Evolutionary conservation across 1,284 basidiomycete species (phyloP).

Genomic region (Afroboletus lepidellus): DNA sequence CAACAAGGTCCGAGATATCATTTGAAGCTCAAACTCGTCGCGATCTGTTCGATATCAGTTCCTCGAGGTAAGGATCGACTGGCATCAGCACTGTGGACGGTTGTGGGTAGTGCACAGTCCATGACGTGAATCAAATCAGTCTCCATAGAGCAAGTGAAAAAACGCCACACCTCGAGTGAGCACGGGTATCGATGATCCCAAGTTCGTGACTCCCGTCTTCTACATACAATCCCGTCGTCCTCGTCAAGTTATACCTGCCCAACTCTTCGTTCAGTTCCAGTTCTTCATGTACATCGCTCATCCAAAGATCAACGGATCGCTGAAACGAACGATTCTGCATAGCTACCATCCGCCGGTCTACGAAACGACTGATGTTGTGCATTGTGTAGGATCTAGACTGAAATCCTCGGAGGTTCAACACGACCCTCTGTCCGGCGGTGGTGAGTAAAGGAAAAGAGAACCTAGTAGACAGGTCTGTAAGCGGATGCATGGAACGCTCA

Average conservation of each 20-base stretch:
- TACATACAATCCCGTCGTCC: neutral
- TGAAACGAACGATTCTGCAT: constrained; percentile 4
- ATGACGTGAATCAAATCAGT: neutral
- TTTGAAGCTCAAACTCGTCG: neutral
- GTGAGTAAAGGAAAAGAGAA: constrained; percentile 2
- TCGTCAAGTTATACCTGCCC: neutral
- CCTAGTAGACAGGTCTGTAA: neutral
- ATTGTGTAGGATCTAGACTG: neutral
- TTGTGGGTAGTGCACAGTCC: too few relatives aligned
- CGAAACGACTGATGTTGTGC: neutral
- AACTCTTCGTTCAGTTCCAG: neutral
- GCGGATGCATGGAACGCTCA: neutral
- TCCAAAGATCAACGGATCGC: constrained; percentile 3
- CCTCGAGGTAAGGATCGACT: too few relatives aligned
- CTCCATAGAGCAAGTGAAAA: neutral
- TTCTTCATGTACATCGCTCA: constrained; percentile 2
- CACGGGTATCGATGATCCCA: neutral
- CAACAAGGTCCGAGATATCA: too few relatives aligned
- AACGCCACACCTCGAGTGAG: neutral
- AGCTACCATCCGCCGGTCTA: constrained; percentile 1
- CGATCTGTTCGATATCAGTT: neutral
- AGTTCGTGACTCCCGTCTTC: too few relatives aligned
- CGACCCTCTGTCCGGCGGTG: constrained; percentile 5
- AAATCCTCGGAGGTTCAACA: constrained; percentile 11
- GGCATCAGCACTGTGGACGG: too few relatives aligned